These are phyloP conservation scores for Persicaria maculosa DNA, from an alignment of 148 eudicot genomes.

Conservation along the genomic window DNA sequence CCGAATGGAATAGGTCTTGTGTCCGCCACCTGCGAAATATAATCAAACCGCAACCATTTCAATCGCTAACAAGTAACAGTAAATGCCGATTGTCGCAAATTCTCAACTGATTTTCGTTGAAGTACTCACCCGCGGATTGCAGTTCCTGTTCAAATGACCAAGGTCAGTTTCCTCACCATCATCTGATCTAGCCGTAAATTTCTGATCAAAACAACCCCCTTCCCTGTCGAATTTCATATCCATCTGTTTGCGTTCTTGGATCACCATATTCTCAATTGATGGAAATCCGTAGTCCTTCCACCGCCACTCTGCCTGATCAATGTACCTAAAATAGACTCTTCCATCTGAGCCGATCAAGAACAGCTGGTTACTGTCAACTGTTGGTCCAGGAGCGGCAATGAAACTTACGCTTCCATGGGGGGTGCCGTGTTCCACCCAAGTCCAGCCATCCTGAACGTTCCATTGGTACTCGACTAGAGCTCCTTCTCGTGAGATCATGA, in stretches of 20 bases:
- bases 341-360: slow-evolving; percentile 75
- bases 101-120: not conserved
- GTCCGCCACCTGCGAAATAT: slow-evolving; percentile 42
- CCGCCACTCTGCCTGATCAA: slow-evolving; percentile 47
- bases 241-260: slow-evolving; percentile 17
- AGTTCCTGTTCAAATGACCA: slow-evolving; percentile 19
- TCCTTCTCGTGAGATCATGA: slow-evolving; percentile 66
- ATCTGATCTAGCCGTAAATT: slow-evolving; percentile 15
- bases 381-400: slow-evolving; percentile 62
- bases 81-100: not conserved
- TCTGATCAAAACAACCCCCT: slow-evolving; percentile 16
- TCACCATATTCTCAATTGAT: not conserved
- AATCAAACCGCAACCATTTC: not conserved
- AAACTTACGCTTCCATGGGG: slow-evolving; percentile 46
- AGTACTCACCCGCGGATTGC: slow-evolving; percentile 53
- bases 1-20: slow-evolving; percentile 62
- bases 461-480: slow-evolving; percentile 75
- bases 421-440: slow-evolving; percentile 82
- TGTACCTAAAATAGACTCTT: slow-evolving; percentile 53
- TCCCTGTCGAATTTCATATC: slow-evolving; percentile 16
- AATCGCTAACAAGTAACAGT: not conserved
- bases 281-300: slow-evolving; percentile 70
- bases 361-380: slow-evolving; percentile 45
- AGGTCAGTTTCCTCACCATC: slow-evolving; percentile 15
- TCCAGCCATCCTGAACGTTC: slow-evolving; percentile 65